These are phyloP conservation scores for Trichoderma guizhouense DNA, from an alignment of 2,329 filamentous ascomycete genomes.

Conservation along the genomic window DNA sequence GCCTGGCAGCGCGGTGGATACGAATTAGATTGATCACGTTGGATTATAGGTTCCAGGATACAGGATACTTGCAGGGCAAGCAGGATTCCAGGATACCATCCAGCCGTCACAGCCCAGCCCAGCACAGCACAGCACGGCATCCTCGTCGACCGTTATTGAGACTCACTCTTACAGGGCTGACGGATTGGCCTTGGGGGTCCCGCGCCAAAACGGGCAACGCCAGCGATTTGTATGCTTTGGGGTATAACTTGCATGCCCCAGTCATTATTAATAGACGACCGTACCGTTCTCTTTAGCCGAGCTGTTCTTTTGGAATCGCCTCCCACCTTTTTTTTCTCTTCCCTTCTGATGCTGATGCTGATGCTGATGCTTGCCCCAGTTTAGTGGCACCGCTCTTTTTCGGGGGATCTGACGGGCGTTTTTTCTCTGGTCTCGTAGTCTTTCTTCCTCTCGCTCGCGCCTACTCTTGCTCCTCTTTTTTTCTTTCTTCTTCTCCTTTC, in stretches of 20 bases:
- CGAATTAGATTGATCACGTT: slow-evolving; percentile 1
- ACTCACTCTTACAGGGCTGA: background rate
- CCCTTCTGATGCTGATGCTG: background rate
- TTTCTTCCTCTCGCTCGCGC: background rate
- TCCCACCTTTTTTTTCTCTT: background rate
- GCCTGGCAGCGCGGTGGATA: background rate
- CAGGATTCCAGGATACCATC: background rate
- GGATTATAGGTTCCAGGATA: background rate
- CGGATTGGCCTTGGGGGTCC: background rate
- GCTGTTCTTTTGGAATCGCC: background rate
- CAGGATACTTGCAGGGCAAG: background rate
- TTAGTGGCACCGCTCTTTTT: background rate
- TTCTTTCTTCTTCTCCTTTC: too few relatives aligned
- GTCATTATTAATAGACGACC: background rate
- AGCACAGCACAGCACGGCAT: background rate
- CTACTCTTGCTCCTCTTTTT: too few relatives aligned
- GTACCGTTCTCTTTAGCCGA: background rate
- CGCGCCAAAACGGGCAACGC: background rate
- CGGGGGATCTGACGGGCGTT: background rate
- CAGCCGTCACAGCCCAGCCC: background rate
- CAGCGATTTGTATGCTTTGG: background rate
- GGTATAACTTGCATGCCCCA: slow-evolving; percentile 1
- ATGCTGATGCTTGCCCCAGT: background rate
- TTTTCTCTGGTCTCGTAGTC: background rate
- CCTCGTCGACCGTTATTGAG: background rate